Percentiles rank a stretch among this genome's conserved stretches.
Conservation (phyloP, 148 eudicot species). For the Dianthus caryophyllus region DNA sequence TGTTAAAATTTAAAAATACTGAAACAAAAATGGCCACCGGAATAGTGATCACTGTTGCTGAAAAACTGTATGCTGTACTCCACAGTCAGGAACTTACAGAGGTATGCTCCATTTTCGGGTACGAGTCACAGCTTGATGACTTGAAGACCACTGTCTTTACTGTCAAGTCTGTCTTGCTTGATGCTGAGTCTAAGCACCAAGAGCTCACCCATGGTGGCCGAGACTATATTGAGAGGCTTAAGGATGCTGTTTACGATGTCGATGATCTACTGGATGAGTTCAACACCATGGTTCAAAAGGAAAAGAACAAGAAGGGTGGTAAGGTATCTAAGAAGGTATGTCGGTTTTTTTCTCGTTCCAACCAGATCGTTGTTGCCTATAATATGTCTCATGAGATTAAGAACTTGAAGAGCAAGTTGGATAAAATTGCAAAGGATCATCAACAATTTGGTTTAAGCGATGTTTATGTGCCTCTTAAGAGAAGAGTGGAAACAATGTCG, state of each 20-base stretch:
- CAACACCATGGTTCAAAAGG: conserved; percentile 3
- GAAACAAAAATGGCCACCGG: conserved; percentile 2
- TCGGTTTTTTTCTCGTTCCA: conserved; percentile 13
- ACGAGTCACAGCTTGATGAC: conserved; percentile 9
- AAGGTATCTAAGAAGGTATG: conserved; percentile 1
- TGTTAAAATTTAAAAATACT: too few species aligned
- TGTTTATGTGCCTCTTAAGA: conserved; percentile 13
- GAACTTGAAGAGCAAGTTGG: conserved; percentile 14
- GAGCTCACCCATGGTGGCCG: conserved; percentile 2
- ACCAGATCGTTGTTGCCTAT: background rate
- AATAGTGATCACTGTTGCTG: conserved; percentile 4
- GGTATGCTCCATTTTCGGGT: background rate
- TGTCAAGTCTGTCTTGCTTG: conserved; percentile 11
- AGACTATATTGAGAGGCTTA: conserved; percentile 9
- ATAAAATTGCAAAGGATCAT: conserved; percentile 13
- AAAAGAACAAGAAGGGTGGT: background rate
- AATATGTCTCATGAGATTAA: conserved; percentile 14
- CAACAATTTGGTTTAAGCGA: conserved; percentile 15
- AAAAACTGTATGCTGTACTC: background rate
- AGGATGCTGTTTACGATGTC: conserved; percentile 14
- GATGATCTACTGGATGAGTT: conserved; percentile 16
- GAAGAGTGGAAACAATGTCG: conserved; percentile 11
- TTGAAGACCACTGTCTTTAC: background rate
- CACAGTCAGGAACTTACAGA: conserved; percentile 1
- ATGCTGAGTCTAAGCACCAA: conserved; percentile 8